phyloP scores from a whole-genome alignment of 1,139 yeast genomes.

The Scheffersomyces insectosa region DNA sequence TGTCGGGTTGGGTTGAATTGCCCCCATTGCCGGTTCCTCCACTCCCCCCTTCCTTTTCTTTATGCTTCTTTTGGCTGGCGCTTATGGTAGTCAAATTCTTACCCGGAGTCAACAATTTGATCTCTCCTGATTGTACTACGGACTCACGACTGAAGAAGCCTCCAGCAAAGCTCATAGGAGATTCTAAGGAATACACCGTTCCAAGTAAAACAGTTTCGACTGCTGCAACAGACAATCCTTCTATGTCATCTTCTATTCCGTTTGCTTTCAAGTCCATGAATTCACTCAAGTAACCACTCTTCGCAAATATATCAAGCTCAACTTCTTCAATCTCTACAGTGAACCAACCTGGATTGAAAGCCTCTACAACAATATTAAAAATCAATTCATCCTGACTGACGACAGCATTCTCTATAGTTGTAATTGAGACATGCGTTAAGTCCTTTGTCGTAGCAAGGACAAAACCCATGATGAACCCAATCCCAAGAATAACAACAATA shows the following conservation, averaged over 20 bases:
- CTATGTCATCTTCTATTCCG: slow-evolving; percentile 4
- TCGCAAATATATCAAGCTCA: slow-evolving; percentile 86
- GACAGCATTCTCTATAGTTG: slow-evolving; percentile 65
- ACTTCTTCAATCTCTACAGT: slow-evolving; percentile 64
- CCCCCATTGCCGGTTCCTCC: slow-evolving; percentile 8
- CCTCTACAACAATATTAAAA: slow-evolving; percentile 74
- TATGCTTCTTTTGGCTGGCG: slow-evolving; percentile 16
- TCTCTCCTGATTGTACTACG: slow-evolving; percentile 61
- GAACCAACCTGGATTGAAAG: slow-evolving; percentile 85
- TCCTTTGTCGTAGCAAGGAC: slow-evolving; percentile 87
- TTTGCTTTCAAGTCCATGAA: background rate
- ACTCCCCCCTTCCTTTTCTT: slow-evolving; percentile 5
- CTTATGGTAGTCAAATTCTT: slow-evolving; percentile 47
- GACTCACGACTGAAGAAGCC: slow-evolving; percentile 69
- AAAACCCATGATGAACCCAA: slow-evolving; percentile 83
- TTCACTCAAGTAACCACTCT: slow-evolving; percentile 54
- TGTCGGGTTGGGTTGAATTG: slow-evolving; percentile 25
- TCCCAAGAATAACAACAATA: slow-evolving; percentile 53
- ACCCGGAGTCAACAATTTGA: slow-evolving; percentile 78
- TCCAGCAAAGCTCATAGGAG: slow-evolving; percentile 75
- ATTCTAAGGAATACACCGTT: slow-evolving; percentile 61
- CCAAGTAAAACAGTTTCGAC: slow-evolving; percentile 79
- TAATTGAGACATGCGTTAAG: slow-evolving; percentile 62
- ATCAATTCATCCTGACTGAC: slow-evolving; percentile 85
- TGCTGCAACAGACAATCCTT: slow-evolving; percentile 14